These are phyloP conservation scores for Cladosporium velox DNA, from an alignment of 2,329 filamentous ascomycete species.

Conservation along the genomic window DNA sequence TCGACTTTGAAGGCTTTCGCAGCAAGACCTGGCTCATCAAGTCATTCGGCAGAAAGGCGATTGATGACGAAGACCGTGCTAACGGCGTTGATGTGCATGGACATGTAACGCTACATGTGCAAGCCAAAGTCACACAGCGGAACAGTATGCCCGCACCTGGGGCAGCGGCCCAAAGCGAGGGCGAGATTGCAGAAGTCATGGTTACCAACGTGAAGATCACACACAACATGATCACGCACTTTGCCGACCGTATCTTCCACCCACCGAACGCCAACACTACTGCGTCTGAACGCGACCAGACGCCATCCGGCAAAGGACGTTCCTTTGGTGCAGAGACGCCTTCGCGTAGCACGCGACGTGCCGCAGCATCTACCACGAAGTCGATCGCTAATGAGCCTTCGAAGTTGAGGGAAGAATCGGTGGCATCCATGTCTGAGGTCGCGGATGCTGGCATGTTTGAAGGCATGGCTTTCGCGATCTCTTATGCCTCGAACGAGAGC, in stretches of 20 bases:
- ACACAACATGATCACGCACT: constrained; percentile 44
- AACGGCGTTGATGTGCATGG: constrained; percentile 46
- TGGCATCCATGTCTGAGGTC: constrained; percentile 23
- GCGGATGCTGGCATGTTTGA: constrained; percentile 60
- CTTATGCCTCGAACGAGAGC: constrained; percentile 62
- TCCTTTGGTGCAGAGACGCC: constrained; percentile 50
- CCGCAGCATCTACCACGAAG: constrained; percentile 25
- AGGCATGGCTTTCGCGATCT: constrained; percentile 86
- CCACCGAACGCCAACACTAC: constrained; percentile 18
- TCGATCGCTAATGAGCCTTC: constrained; percentile 21
- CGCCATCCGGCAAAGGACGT: constrained; percentile 26
- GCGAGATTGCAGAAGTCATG: constrained; percentile 41
- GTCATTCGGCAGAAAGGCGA: constrained; percentile 43
- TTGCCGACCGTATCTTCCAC: constrained; percentile 42
- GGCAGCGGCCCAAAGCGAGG: constrained; percentile 21
- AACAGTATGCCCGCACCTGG: constrained; percentile 37
- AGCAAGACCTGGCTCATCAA: constrained; percentile 47
- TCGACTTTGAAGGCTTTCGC: constrained; percentile 48
- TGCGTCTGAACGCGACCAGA: constrained; percentile 20
- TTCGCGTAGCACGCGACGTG: constrained; percentile 51
- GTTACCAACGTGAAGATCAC: constrained; percentile 49
- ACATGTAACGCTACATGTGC: constrained; percentile 43
- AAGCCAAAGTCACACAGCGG: constrained; percentile 40
- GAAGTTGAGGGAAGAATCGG: constrained; percentile 32
- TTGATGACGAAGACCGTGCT: constrained; percentile 33